A percentile compares a stretch with the other conserved stretches of the same genome.
Evolutionary conservation across 805 yeast species (phyloP).

Genomic region (Lipomyces orientalis): DNA sequence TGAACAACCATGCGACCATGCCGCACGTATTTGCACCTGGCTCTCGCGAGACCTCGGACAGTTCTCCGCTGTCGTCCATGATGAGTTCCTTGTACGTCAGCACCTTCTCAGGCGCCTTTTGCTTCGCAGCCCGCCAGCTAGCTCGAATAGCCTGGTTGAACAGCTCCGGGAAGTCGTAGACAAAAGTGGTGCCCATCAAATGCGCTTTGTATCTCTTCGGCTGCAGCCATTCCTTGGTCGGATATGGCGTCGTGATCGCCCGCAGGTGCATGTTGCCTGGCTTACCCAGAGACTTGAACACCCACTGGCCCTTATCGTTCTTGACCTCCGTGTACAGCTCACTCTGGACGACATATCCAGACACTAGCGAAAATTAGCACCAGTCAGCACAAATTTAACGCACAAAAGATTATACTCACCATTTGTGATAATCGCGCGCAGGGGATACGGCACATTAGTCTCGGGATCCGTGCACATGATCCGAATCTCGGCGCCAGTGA

Average conservation of each 20-base stretch:
- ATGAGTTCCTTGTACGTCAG: slow-evolving; percentile 84
- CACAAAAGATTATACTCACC: slow-evolving; percentile 28
- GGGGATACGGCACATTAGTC: slow-evolving; percentile 89
- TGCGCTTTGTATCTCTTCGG: slow-evolving; percentile 99
- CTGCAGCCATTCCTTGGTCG: slow-evolving; percentile 97
- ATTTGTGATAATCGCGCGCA: slow-evolving; percentile 94
- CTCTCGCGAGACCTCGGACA: slow-evolving; percentile 90
- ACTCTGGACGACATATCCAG: slow-evolving; percentile 95
- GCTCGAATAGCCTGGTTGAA: slow-evolving; percentile 90
- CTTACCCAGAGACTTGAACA: slow-evolving; percentile 87
- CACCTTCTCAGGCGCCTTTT: slow-evolving; percentile 68
- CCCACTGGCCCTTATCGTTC: slow-evolving; percentile 93
- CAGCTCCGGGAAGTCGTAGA: slow-evolving; percentile 97
- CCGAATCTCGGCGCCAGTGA: slow-evolving; percentile 96
- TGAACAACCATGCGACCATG: slow-evolving; percentile 94
- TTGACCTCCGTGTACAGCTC: slow-evolving; percentile 94
- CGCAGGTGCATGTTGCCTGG: slow-evolving; percentile 98
- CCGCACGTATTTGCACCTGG: slow-evolving; percentile 96
- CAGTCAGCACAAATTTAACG: not conserved
- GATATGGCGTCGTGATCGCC: slow-evolving; percentile 93
- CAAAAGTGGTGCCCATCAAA: slow-evolving; percentile 96
- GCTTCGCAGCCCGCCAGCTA: slow-evolving; percentile 67
- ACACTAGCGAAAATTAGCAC: slow-evolving; percentile 52
- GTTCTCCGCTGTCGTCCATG: slow-evolving; percentile 74
- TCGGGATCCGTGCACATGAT: slow-evolving; percentile 90